Percentiles rank a stretch among this genome's conserved stretches.
phyloP scores from a whole-genome alignment of 2,329 filamentous ascomycete species.

The Arthrobotrys sinensis region DNA sequence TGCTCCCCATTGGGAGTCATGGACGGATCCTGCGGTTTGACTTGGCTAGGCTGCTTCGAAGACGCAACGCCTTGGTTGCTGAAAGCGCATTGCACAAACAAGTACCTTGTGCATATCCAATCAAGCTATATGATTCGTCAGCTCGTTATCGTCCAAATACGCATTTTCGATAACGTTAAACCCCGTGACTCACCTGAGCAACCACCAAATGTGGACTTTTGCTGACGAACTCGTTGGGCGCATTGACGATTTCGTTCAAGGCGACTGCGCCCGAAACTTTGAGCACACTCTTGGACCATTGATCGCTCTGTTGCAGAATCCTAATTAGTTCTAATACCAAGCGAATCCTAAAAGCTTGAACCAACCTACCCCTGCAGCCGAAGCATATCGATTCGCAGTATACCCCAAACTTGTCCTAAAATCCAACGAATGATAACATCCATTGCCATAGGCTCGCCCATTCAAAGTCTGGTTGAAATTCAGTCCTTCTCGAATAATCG shows the following conservation, averaged over 20 bases:
- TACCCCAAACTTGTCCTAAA: constrained; percentile 71
- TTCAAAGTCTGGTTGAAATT: constrained; percentile 77
- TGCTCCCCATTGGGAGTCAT: constrained; percentile 67
- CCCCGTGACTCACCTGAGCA: constrained; percentile 44
- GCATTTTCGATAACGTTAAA: constrained; percentile 37
- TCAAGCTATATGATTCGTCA: constrained; percentile 77
- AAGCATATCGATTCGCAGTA: constrained; percentile 69
- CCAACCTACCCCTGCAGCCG: constrained; percentile 30
- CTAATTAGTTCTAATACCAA: constrained; percentile 10
- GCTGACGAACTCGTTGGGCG: constrained; percentile 75
- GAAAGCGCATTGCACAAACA: constrained; percentile 74
- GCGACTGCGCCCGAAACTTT: constrained; percentile 76
- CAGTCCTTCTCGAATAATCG: constrained; percentile 85
- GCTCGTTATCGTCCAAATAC: constrained; percentile 13
- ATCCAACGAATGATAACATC: constrained; percentile 82
- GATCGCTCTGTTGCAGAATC: constrained; percentile 28
- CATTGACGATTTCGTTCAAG: constrained; percentile 88
- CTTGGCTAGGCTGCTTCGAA: constrained; percentile 41
- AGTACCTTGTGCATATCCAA: constrained; percentile 91
- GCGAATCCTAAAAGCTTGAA: not conserved
- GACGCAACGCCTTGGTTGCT: constrained; percentile 30
- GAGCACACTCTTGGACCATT: constrained; percentile 79
- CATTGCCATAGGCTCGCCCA: constrained; percentile 82
- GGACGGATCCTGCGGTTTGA: constrained; percentile 66
- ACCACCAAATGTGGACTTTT: constrained; percentile 48